Percentiles rank a stretch among this genome's conserved stretches.
Evolutionary conservation across 495 filamentous ascomycete species (phyloP).

Genomic region (Aspergillus bridgeri): DNA sequence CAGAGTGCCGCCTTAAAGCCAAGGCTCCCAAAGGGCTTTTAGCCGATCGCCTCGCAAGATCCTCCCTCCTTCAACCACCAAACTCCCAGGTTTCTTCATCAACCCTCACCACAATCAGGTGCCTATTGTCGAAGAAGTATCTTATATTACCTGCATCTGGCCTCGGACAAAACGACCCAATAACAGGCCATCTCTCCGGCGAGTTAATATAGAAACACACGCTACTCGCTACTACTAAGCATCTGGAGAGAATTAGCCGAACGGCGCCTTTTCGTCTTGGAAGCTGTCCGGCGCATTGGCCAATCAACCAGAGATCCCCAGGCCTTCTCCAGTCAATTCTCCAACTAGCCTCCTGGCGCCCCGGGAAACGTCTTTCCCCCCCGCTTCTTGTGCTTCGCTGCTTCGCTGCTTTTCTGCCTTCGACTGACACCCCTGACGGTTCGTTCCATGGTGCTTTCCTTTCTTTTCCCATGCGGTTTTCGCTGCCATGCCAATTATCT

Average conservation of each 20-base stretch:
- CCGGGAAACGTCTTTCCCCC: background rate
- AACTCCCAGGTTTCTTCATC: no score
- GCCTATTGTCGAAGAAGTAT: background rate
- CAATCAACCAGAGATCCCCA: background rate
- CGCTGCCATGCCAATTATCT: conserved; percentile 18
- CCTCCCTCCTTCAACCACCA: no score
- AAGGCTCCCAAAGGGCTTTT: background rate
- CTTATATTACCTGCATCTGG: background rate
- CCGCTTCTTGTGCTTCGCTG: conserved; percentile 9
- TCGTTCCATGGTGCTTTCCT: background rate
- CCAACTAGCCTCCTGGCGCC: background rate
- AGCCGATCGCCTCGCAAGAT: background rate
- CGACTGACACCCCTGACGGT: no score
- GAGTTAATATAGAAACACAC: background rate
- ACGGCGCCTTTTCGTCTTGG: background rate
- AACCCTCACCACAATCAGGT: background rate
- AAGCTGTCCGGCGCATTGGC: background rate
- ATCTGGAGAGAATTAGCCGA: background rate
- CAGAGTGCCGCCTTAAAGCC: background rate
- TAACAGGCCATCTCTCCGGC: no score
- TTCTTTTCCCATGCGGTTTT: conserved; percentile 1
- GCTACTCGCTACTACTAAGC: background rate
- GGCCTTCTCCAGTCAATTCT: no score
- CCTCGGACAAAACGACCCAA: background rate
- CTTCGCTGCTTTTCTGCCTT: background rate